phyloP scores from a whole-genome alignment of 371 early-diverging fungal species.

The Mortierella sp. region DNA sequence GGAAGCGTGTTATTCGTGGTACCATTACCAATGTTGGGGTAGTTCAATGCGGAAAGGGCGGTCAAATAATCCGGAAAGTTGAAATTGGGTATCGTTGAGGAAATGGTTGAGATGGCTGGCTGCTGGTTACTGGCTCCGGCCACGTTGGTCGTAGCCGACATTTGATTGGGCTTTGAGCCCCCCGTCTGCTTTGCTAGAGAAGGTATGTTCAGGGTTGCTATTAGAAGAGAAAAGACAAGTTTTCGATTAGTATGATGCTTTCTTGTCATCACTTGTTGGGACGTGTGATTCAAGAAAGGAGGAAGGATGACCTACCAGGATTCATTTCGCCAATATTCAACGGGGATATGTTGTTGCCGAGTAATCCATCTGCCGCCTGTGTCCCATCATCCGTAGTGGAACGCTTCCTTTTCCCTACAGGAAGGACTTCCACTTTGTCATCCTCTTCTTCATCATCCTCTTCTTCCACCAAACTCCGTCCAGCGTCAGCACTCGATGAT shows the following conservation, averaged over 20 bases:
- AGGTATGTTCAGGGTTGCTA: conserved; percentile 24
- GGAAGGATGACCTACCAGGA: conserved; percentile 18
- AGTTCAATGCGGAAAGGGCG: conserved; percentile 22
- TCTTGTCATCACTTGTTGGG: too few species aligned
- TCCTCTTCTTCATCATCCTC: conserved; percentile 16
- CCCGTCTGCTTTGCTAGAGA: conserved; percentile 8
- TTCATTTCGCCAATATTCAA: conserved; percentile 25
- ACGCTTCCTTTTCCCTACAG: conserved; percentile 27
- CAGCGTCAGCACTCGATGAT: conserved; percentile 10
- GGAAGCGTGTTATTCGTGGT: not conserved
- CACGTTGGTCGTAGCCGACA: conserved; percentile 11
- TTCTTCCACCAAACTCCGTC: conserved; percentile 14
- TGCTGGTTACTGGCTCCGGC: too few species aligned
- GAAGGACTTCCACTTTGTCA: not conserved
- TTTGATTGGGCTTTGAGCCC: not conserved
- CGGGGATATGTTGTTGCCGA: conserved; percentile 3
- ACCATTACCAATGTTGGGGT: not conserved
- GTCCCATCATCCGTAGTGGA: conserved; percentile 1
- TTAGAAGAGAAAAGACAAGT: not conserved
- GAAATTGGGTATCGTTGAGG: conserved; percentile 6
- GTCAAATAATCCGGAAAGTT: conserved; percentile 31
- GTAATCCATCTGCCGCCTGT: not conserved
- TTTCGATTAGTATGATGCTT: too few species aligned
- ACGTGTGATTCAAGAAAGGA: too few species aligned
- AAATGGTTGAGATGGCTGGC: conserved; percentile 16